Evolutionary conservation across 1,284 basidiomycete species (phyloP).

Genomic region (Trametes polyzona): DNA sequence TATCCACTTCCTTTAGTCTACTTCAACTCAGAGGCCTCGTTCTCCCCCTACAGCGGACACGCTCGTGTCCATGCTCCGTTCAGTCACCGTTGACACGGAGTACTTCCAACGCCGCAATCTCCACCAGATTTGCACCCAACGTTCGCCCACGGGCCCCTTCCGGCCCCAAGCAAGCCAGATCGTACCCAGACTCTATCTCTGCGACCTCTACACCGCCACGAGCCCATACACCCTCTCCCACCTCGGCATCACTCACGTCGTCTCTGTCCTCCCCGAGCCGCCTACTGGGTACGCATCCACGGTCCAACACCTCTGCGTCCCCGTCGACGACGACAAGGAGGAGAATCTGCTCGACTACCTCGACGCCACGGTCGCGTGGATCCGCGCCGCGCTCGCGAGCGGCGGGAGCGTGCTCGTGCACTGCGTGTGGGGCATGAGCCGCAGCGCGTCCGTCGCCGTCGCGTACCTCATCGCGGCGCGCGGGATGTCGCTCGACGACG

Average conservation of each 20-base stretch:
- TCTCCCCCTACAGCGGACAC: constrained; percentile 25
- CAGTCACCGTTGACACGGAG: constrained; percentile 26
- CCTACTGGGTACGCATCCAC: constrained; percentile 16
- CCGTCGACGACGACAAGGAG: constrained; percentile 30
- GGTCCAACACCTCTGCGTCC: constrained; percentile 30
- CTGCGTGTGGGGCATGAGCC: constrained; percentile 54
- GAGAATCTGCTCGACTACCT: constrained; percentile 30
- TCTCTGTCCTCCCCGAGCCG: constrained; percentile 27
- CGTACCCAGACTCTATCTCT: constrained; percentile 33
- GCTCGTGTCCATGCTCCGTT: constrained; percentile 27
- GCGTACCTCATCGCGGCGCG: constrained; percentile 48
- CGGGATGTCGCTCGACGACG: constrained; percentile 32
- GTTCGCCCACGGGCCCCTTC: constrained; percentile 27
- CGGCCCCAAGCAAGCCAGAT: constrained; percentile 36
- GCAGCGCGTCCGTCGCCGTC: constrained; percentile 50
- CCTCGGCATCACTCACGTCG: constrained; percentile 37
- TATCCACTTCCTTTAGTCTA: not conserved
- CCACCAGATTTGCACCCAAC: constrained; percentile 26
- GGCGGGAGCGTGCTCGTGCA: constrained; percentile 42
- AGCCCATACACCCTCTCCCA: constrained; percentile 23
- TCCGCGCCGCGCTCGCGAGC: constrained; percentile 24
- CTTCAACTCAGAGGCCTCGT: not conserved
- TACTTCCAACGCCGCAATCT: constrained; percentile 30
- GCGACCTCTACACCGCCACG: constrained; percentile 36
- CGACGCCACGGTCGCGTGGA: constrained; percentile 28